Base-by-base conservation (phyloP, 495 filamentous ascomycete genomes). In the Penicillium diatomitis region DNA sequence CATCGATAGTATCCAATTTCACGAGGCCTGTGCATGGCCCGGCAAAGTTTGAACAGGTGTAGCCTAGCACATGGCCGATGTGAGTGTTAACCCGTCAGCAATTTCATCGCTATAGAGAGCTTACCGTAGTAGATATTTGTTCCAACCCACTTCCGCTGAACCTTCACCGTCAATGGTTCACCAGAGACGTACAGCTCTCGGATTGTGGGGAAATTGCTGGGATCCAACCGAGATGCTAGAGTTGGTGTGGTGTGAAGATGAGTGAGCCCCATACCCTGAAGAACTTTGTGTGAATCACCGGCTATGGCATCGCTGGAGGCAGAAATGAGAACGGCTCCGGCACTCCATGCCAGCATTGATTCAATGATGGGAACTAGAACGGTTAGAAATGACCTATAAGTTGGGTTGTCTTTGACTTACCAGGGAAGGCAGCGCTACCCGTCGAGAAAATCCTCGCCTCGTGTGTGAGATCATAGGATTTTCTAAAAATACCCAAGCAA, bases 191-290 rank as follows among this genome's bases (percentile, higher is more conserved):
- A 78, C 0, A 94, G 61, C 42, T 87, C 83, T 41, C 77, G 57
- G 2, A 91, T 84, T 9, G 46, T 60, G 0, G 86, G 86, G 0
- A 88, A 77, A 44, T 78, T 78, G 4, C 61, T 47, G 0, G 85
- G 84, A 32, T 78, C 62, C 11, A 89, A 60, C 8, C 85, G 65
- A 3, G 82, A 80, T 8, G 87, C 86, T 8, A 90, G 81, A 0
- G 84, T 87, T 5, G 88, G 84, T 0, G 88, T 90, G 62, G 90
- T 69, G 54, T 82, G 86, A 31, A 91, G 74, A 61, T 91, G 88
- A 0, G 87, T 89, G 37, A 89, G 71, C 0, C 63, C 41, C 29
- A 90, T 60, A 0, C 57, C 52, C 32, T 77, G 70, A 27, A 90
- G 80, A 1, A 76, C 61, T 2, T 58, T 54, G 58, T 83, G 81